Evolutionary conservation across 2,329 filamentous ascomycete genomes (phyloP).

Genomic region (Aspergillus sp.): DNA sequence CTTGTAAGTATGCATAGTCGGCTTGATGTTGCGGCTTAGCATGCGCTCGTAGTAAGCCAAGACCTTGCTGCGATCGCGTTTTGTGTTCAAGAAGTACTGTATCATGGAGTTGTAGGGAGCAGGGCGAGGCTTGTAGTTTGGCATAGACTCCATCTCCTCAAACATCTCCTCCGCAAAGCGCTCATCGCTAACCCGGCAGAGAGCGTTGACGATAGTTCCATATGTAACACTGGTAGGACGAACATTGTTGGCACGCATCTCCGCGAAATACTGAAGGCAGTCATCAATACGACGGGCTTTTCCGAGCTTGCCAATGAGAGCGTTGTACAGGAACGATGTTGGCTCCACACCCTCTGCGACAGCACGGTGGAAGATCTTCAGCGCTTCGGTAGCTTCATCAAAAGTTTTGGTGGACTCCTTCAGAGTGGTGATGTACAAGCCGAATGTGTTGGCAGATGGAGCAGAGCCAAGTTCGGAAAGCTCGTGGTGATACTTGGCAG

Average conservation of each 20-base stretch:
- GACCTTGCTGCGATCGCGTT: slow-evolving; percentile 92
- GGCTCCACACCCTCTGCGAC: slow-evolving; percentile 93
- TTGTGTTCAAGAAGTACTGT: slow-evolving; percentile 97
- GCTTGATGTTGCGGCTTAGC: slow-evolving; percentile 79
- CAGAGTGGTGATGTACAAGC: slow-evolving; percentile 97
- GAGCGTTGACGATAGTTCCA: slow-evolving; percentile 94
- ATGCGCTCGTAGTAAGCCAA: slow-evolving; percentile 94
- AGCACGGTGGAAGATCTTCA: slow-evolving; percentile 95
- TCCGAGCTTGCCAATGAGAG: slow-evolving; percentile 94
- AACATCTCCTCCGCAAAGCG: slow-evolving; percentile 97
- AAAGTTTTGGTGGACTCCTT: slow-evolving; percentile 98
- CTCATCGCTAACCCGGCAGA: slow-evolving; percentile 95
- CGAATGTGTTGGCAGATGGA: slow-evolving; percentile 95
- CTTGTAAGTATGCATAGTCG: slow-evolving; percentile 96
- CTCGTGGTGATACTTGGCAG: slow-evolving; percentile 87
- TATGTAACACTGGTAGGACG: slow-evolving; percentile 97
- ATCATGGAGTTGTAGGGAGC: slow-evolving; percentile 99
- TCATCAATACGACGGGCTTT: slow-evolving; percentile 98
- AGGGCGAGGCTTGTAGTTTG: slow-evolving; percentile 96
- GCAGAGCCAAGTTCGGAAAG: slow-evolving; percentile 85
- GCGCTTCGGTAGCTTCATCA: slow-evolving; percentile 92
- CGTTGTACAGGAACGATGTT: slow-evolving; percentile 96
- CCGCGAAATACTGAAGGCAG: slow-evolving; percentile 95
- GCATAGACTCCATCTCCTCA: slow-evolving; percentile 98
- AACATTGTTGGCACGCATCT: slow-evolving; percentile 91